Evolutionary conservation across 371 early-diverging fungal genomes (phyloP), one percentile per base, ranked within the genome.

Genomic region (Mortierella sp.): DNA sequence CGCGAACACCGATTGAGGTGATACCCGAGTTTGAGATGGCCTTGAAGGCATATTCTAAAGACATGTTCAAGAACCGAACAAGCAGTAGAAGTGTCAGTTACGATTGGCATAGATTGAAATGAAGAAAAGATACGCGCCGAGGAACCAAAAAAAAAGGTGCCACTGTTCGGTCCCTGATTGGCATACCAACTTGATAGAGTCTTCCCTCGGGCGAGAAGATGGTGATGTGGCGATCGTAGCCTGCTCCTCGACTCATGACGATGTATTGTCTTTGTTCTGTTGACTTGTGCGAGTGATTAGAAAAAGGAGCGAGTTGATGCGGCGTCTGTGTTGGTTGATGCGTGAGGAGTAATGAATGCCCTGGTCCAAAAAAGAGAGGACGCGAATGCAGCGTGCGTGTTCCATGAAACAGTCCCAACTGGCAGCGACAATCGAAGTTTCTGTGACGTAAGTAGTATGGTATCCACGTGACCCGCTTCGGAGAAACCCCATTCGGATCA

Each of bases 181-280:
- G n/a, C n/a, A n/a, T 88, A 96, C 97, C 97, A 64, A 99, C 98
- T 95, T 99, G 99, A 81, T 97, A 99, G 72, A 99, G 90, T 53
- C 98, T 88, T 55, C 99, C 99, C 80, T 99, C 99, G 39, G 99
- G 98, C 19, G 99, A 99, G 78, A 99, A 99, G 83, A 99, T 93
- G 60, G 99, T 97, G 81, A 99, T 97, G 79, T 97, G 97, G 63
- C 98, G 92, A 88, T 99, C 99, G 85, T 97, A 97, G 70, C 97
- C 97, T 62, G 95, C 90, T 72, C 87, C 86, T 56, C 76, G 69
- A 75, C 76, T 75, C 76, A 75, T 72, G 42, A 48, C 56, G 57
- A 11, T 53, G 53, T 59, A 28, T n/a, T 56, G 31, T 52, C 28
- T 8, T 21, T 52, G 39, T 44, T 26, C 26, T 58, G 11, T 31